Percentiles rank a stretch among this genome's conserved stretches.
Conservation (phyloP, 2,329 filamentous ascomycete species). For the Fusarium nisikadoi region DNA sequence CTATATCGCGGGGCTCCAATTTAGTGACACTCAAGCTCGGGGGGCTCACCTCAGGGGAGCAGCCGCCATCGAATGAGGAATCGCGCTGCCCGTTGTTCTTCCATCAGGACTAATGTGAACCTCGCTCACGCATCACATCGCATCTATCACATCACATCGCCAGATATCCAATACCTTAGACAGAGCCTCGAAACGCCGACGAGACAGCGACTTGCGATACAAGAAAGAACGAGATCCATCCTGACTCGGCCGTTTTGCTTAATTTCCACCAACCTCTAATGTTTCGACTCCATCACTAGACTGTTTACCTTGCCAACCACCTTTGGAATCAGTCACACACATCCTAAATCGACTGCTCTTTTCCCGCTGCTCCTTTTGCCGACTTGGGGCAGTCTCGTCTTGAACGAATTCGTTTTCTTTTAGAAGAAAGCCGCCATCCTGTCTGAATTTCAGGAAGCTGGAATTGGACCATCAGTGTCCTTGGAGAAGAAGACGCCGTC, state of each 20-base stretch:
- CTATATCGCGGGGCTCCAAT: constrained; percentile 41
- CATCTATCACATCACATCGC: constrained; percentile 30
- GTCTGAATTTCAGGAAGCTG: constrained; percentile 50
- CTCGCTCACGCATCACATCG: constrained; percentile 38
- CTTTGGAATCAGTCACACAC: constrained; percentile 19
- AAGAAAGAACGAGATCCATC: constrained; percentile 12
- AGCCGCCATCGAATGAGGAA: constrained; percentile 42
- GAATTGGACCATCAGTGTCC: constrained; percentile 51
- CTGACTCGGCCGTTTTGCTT: constrained; percentile 16
- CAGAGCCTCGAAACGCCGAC: constrained; percentile 31
- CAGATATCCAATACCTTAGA: constrained; percentile 20
- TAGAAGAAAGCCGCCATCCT: constrained; percentile 51
- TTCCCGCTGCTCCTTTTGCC: constrained; percentile 14
- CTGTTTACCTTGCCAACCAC: constrained; percentile 25
- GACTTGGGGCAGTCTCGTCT: constrained; percentile 11
- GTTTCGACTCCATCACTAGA: constrained; percentile 29
- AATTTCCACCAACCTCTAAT: constrained; percentile 15
- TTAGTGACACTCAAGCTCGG: constrained; percentile 40
- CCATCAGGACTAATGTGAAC: constrained; percentile 32
- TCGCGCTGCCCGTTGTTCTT: constrained; percentile 32
- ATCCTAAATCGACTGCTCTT: constrained; percentile 22
- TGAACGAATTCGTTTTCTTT: constrained; percentile 16
- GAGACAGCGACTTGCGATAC: constrained; percentile 8
- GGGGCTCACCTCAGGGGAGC: constrained; percentile 41
- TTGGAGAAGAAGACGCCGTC: constrained; percentile 48